Evolutionary conservation across 768 basidiomycete genomes (phyloP).

Genomic region (Amanita brunnescens): DNA sequence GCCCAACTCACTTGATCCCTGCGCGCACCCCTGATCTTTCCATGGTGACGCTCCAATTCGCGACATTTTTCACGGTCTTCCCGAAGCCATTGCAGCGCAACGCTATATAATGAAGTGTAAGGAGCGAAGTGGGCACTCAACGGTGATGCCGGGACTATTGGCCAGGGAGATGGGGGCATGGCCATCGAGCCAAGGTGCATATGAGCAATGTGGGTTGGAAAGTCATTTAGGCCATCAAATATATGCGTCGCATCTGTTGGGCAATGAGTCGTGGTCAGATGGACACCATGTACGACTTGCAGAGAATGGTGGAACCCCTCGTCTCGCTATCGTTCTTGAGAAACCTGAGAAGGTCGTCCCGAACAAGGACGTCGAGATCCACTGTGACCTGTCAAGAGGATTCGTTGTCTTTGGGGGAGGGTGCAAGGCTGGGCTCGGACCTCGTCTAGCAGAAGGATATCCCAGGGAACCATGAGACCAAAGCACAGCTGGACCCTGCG

Average conservation of each 20-base stretch:
- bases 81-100: constrained; percentile 82
- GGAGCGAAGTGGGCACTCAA: constrained; percentile 15
- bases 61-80: constrained; percentile 68
- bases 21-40: constrained; percentile 55
- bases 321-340: constrained; percentile 72
- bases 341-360: constrained; percentile 84
- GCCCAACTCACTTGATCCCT: constrained; percentile 37
- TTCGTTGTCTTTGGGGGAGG: constrained; percentile 2
- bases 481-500: constrained; percentile 89
- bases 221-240: constrained; percentile 84
- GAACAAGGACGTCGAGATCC: constrained; percentile 92
- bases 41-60: constrained; percentile 46
- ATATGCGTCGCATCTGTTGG: constrained; percentile 89
- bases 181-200: constrained; percentile 78
- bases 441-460: constrained; percentile 90
- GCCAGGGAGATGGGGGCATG: constrained; percentile 65
- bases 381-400: constrained; percentile 68
- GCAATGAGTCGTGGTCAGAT: constrained; percentile 1
- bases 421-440: constrained; percentile 28
- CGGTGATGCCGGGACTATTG: constrained; percentile 24
- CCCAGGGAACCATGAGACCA: constrained; percentile 93
- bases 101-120: constrained; percentile 44
- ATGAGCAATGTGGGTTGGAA: constrained; percentile 90
- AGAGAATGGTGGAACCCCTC: constrained; percentile 83
- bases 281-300: constrained; percentile 29